Conservation (phyloP, 306 rosid genomes). For the Vigna angularis region DNA sequence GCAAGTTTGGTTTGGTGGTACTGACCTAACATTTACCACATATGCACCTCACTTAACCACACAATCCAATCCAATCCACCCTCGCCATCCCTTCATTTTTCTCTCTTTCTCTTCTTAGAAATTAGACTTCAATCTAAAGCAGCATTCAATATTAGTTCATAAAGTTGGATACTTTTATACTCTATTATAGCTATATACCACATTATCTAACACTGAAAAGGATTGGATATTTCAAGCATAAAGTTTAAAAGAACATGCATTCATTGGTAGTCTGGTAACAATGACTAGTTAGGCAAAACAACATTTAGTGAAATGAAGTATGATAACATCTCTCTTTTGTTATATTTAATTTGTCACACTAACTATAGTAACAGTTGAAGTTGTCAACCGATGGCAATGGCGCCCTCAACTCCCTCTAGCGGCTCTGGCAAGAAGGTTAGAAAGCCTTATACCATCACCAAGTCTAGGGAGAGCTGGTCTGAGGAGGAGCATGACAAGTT, state of each 20-base stretch:
- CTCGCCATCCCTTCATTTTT: not conserved
- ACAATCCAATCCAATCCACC: no score
- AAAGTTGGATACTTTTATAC: not conserved
- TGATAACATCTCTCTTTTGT: not conserved
- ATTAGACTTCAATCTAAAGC: not conserved
- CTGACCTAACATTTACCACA: constrained; percentile 14
- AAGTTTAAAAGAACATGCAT: not conserved
- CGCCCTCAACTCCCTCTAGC: constrained; percentile 54
- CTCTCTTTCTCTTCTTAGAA: not conserved
- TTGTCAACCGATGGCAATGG: constrained; percentile 49
- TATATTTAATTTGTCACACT: constrained; percentile 22
- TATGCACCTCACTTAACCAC: constrained; percentile 1
- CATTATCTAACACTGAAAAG: not conserved
- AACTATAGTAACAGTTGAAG: constrained; percentile 46
- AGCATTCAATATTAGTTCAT: not conserved
- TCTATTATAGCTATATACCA: not conserved
- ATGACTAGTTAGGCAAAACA: not conserved
- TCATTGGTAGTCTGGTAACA: not conserved
- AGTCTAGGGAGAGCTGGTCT: constrained; percentile 95
- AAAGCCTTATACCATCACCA: constrained; percentile 90
- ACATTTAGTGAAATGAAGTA: not conserved
- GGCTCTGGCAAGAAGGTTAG: constrained; percentile 78
- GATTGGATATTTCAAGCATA: no score
- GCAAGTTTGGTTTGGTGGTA: constrained; percentile 18
- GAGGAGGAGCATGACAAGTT: constrained; percentile 93